A percentile compares a stretch with the other conserved stretches of the same genome.
These are phyloP conservation scores for Suaeda aralocaspica DNA, from an alignment of 148 eudicot genomes.

Conservation along the genomic window DNA sequence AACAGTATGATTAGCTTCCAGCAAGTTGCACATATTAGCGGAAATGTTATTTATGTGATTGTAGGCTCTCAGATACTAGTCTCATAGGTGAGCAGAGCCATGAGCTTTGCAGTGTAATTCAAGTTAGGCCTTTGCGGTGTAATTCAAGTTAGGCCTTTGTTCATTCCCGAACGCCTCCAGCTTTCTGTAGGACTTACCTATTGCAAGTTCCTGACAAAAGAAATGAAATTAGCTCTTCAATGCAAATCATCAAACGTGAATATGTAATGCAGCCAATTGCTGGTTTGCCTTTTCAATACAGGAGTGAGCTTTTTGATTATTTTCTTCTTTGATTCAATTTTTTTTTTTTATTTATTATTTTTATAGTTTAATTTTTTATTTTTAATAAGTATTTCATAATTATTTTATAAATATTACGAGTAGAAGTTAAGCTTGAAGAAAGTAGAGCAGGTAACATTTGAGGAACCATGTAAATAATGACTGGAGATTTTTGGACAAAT, in stretches of 20 bases:
- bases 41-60: neutral
- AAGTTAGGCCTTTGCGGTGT: conserved; percentile 14
- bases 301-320: no score
- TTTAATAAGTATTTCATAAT: no score
- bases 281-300: neutral
- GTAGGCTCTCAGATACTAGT: conserved; percentile 6
- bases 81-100: conserved; percentile 1
- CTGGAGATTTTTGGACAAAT: no score
- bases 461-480: no score
- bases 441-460: no score
- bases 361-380: no score
- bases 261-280: neutral
- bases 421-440: no score
- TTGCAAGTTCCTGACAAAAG: neutral
- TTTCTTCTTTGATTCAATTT: no score
- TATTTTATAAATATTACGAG: no score
- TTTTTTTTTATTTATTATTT: no score
- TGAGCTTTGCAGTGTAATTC: conserved; percentile 9
- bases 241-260: neutral
- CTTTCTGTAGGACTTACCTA: conserved; percentile 9
- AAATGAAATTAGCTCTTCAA: conserved; percentile 8
- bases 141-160: conserved; percentile 4
- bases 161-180: neutral
- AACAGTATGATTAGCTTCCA: conserved; percentile 27
- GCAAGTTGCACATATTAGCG: conserved; percentile 13